Conservation (phyloP, 164 flowering plant species). For the Piper betle region DNA sequence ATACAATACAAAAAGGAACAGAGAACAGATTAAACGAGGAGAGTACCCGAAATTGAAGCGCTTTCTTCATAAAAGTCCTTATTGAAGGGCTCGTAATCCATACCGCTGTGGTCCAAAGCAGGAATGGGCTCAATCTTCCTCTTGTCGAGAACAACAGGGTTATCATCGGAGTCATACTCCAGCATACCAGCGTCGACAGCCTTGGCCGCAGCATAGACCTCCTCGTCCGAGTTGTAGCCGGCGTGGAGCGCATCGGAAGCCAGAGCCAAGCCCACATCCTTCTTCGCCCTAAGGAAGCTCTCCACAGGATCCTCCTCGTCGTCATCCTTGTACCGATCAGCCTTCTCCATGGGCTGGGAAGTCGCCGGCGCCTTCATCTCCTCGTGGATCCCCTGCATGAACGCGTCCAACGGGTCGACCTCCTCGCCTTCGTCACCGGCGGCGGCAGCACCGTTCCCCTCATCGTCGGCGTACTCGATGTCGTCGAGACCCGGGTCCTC, state of each 20-base stretch:
- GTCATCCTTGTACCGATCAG: slow-evolving; percentile 43
- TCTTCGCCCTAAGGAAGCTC: slow-evolving; percentile 84
- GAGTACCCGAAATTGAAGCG: slow-evolving; percentile 66
- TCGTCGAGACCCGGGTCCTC: slow-evolving; percentile 77
- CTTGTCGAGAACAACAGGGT: slow-evolving; percentile 67
- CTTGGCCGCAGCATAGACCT: slow-evolving; percentile 96
- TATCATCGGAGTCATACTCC: slow-evolving; percentile 95
- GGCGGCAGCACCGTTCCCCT: slow-evolving; percentile 15
- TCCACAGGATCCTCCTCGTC: slow-evolving; percentile 89
- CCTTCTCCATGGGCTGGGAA: slow-evolving; percentile 44
- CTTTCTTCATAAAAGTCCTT: slow-evolving; percentile 93
- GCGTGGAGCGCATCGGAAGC: slow-evolving; percentile 87
- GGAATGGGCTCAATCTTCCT: slow-evolving; percentile 90
- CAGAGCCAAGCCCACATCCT: slow-evolving; percentile 75
- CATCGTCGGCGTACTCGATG: slow-evolving; percentile 60
- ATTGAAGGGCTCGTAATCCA: slow-evolving; percentile 74
- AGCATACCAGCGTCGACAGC: slow-evolving; percentile 93
- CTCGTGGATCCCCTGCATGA: slow-evolving; percentile 90
- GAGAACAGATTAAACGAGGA: background rate
- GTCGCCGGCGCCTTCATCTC: slow-evolving; percentile 51
- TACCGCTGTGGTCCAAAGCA: slow-evolving; percentile 66
- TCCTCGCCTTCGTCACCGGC: slow-evolving; percentile 39
- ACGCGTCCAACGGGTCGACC: slow-evolving; percentile 90
- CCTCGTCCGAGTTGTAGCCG: slow-evolving; percentile 94
- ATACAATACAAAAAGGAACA: background rate